Base-by-base conservation (phyloP, 495 filamentous ascomycete genomes). In the Podospora pseudopauciseta region DNA sequence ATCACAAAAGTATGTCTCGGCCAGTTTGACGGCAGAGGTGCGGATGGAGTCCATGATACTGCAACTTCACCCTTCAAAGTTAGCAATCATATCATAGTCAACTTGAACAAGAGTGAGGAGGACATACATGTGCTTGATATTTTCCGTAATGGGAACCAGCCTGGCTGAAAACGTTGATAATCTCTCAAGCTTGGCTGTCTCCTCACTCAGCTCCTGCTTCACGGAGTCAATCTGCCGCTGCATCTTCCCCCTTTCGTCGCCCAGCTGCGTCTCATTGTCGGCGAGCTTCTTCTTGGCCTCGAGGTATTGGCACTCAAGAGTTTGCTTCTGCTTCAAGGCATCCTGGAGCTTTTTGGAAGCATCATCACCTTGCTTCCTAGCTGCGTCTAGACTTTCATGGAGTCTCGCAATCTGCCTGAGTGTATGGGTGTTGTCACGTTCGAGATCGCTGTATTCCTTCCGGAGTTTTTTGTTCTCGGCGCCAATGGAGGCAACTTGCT, bases 21-120 rank as follows among this genome's bases (percentile, higher is more conserved):
- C 69, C 23, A 75, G 55, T 7, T 3, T 32, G 32, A 44, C 34
- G 0, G 72, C 71, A 3, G 58, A 66, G 13, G 13, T 16, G n/a
- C 63, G 70, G 0, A 75, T 30, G 23, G 20, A 44, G 26, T 28
- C 32, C 39, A 75, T 56, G 2, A 20, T 49, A 13, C 39, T 49
- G 39, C 39, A 49, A 49, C 39, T 49, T 49, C 15, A 16, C 13
- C 39, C 39, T 16, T 49, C 39, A 18, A 1, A 49, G 39, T 49
- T 49, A 49, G 39, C 39, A 16, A 13, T 11, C 15, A 13, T 49
- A 11, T 49, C 39, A 49, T 11, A 16, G 2, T 11, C 5, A 16
- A 16, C 39, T 13, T 16, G 13, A 11, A 16, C 15, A 49, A 58
- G 23, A 4, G n/a, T 20, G 18, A 18, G 23, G 6, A 58, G 55